Evolutionary conservation across 1,284 basidiomycete species (phyloP), one percentile per base, ranked within the genome.

Genomic region (Rhodotorula sp.): DNA sequence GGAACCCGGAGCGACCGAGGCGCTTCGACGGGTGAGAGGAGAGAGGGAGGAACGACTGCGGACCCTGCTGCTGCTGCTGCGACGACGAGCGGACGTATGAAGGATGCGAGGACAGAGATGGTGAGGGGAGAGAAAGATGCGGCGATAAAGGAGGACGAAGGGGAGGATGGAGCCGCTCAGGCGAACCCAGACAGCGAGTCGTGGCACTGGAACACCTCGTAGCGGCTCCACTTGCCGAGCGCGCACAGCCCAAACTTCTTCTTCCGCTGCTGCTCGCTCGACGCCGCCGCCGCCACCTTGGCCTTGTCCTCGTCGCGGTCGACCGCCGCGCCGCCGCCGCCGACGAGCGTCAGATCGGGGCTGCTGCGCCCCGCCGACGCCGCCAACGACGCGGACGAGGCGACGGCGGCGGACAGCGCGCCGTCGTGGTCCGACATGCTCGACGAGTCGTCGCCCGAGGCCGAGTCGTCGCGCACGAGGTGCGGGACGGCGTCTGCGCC

Each of bases 211-310:
- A 74, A 76, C 16, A 76, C 53, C 53, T 76, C 74, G 5, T 64
- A 56, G 8, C 74, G 61, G 13, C 64, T 72, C 52, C 64, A 76
- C 61, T 76, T 76, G 64, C 74, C 74, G 16, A 76, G 46, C 34
- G 64, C 70, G 61, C 72, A 74, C 59, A 76, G 44, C 7, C 74
- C 74, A 42, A 67, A 76, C 41, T 68, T 52, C 62, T 76, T 71
- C 52, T 68, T 66, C 41, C 66, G 64, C 68, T 71, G 67, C 9
- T 56, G 41, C 48, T 45, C 53, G 13, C n/a, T 19, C 17, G 13
- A 9, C 46, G 17, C 25, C 54, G 25, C 7, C 16, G n/a, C 45
- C 25, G 58, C 34, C 54, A 34, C 34, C 67, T 49, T 46, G 25
- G 46, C 64, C 50, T 48, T 17, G 44, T 61, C 48, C 44, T 57